Base-by-base conservation (phyloP, 106 monocot genomes). In the Phalaenopsis equestris region DNA sequence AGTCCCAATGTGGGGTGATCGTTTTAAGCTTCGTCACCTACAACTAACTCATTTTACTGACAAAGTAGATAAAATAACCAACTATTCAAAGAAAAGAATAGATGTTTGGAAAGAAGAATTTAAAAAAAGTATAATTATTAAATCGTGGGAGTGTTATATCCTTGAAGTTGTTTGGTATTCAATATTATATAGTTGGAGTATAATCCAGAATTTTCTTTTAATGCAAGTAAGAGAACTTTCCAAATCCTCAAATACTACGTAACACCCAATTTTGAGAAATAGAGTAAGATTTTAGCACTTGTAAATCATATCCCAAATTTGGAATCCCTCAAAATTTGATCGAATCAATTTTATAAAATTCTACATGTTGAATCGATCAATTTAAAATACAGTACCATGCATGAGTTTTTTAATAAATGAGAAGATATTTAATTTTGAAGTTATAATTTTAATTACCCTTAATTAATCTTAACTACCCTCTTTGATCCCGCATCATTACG, bases 11-110 rank as follows among this genome's bases (percentile, higher is more conserved):
- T 15, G 91, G 98, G 37, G 83, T 80, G 46, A 98, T 81, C 5
- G 94, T 98, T 84, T 90, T 84, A 79, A 98, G 41, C 85, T 98
- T 98, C 56, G 87, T 84, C 47, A 88, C 93, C 96, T 96, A 64
- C 55, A 80, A 72, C 73, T 42, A 36, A 45, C 65, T 76, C 21
- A 56, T 19, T 24, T 23, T 79, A 58, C 19, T 46, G 11, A 77
- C 56, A 42, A n/a, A 24, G 21, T 24, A 42, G 57, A 75, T 24
- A 77, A 77, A 8, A 77, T 52, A 56, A 39, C 11, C 38, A 61
- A 39, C 15, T 38, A 24, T 70, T 39, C 70, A 70, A 38, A 39
- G 3, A 70, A 38, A 39, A 7, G 68, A 70, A 9, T 38, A 23
- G 15, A 6, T 70, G 38, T 11, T 39, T 41, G 38, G 70, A 23